A percentile compares a stretch with the other conserved stretches of the same genome.
Evolutionary conservation across 148 eudicot species (phyloP).

Genomic region (Chenopodium berlandieri): DNA sequence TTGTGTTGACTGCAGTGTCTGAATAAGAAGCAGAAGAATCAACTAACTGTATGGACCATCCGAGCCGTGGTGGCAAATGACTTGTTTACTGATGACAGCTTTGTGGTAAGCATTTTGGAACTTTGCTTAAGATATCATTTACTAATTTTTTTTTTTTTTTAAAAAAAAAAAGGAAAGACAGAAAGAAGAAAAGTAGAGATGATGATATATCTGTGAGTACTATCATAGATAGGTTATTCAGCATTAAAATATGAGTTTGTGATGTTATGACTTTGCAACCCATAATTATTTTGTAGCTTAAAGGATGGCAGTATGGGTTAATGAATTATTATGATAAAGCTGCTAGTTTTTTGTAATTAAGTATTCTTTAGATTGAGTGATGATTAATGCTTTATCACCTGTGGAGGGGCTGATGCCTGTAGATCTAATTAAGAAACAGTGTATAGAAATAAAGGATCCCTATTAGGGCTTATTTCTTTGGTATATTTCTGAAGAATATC

Average conservation of each 20-base stretch:
- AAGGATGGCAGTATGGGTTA: background rate
- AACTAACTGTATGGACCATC: constrained; percentile 60
- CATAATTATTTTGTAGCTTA: background rate
- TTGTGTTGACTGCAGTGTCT: constrained; percentile 48
- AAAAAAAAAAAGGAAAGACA: no score
- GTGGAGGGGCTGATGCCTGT: background rate
- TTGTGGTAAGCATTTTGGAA: constrained; percentile 62
- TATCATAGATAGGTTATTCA: background rate
- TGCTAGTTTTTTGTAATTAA: background rate
- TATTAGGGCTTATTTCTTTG: background rate
- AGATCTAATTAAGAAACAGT: no score
- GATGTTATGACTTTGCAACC: background rate
- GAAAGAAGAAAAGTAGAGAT: background rate
- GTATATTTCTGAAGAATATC: no score
- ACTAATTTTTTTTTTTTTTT: background rate
- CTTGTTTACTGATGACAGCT: constrained; percentile 87
- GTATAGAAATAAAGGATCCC: background rate
- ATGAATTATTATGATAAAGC: background rate
- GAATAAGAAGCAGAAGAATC: constrained; percentile 67
- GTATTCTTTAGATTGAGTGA: background rate
- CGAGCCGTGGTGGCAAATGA: constrained; percentile 88
- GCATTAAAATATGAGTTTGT: background rate
- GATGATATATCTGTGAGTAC: no score
- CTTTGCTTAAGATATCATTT: background rate
- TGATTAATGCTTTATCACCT: background rate